These are phyloP conservation scores for Asterophora lycoperdoides DNA, from an alignment of 768 basidiomycete genomes.

Conservation along the genomic window DNA sequence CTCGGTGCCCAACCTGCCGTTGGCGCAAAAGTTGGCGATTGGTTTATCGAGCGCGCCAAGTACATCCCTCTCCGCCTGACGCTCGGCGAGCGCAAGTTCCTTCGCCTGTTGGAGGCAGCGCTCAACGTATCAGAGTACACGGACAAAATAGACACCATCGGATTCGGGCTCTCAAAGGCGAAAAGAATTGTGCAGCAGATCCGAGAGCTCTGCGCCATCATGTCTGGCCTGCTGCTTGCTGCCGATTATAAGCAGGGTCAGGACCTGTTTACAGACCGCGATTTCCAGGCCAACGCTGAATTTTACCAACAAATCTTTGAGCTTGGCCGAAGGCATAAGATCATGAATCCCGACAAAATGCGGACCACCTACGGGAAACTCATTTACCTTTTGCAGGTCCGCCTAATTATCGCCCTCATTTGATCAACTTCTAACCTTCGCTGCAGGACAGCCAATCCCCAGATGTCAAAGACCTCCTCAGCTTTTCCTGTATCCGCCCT, in stretches of 20 bases:
- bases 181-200: conserved; percentile 86
- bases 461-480: conserved; percentile 76
- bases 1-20: conserved; percentile 55
- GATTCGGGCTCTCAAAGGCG: conserved; percentile 75
- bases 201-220: conserved; percentile 81
- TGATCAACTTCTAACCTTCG: conserved; percentile 7
- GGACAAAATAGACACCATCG: conserved; percentile 82
- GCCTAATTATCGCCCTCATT: conserved; percentile 12
- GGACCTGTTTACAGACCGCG: conserved; percentile 75
- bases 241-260: conserved; percentile 90
- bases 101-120: conserved; percentile 82
- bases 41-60: conserved; percentile 80
- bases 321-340: conserved; percentile 80
- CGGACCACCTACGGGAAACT: conserved; percentile 84
- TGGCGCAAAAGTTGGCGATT: conserved; percentile 68
- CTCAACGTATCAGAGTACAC: conserved; percentile 85
- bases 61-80: conserved; percentile 79
- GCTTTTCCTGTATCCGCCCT: conserved; percentile 73
- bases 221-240: conserved; percentile 77
- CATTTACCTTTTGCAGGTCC: conserved; percentile 77
- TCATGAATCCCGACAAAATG: conserved; percentile 93
- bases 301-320: conserved; percentile 83
- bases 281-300: conserved; percentile 74
- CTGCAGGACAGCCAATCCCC: conserved; percentile 77
- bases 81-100: conserved; percentile 72